phyloP scores from a whole-genome alignment of 2,329 filamentous ascomycete genomes.

The Thelonectria olida region DNA sequence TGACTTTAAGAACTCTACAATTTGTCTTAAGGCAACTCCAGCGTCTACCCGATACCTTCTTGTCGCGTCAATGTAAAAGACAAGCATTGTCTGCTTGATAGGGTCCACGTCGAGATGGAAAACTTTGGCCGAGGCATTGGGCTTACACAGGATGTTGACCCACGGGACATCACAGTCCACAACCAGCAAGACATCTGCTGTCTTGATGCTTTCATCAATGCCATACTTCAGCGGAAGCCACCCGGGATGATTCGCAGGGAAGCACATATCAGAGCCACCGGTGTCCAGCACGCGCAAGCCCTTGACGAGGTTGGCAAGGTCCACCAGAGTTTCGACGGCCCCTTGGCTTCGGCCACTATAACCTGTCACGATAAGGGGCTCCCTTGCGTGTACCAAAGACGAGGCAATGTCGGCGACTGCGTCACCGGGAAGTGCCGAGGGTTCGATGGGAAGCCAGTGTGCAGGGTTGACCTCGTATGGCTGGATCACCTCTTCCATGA shows the following conservation, averaged over 20 bases:
- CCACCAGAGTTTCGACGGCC: constrained; percentile 68
- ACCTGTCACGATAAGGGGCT: constrained; percentile 76
- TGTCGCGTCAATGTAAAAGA: constrained; percentile 75
- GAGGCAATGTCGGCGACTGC: constrained; percentile 69
- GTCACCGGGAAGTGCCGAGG: constrained; percentile 64
- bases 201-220: constrained; percentile 75
- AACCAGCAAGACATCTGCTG: constrained; percentile 85
- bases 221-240: constrained; percentile 80
- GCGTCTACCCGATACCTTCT: constrained; percentile 74
- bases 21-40: too few species aligned
- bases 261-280: constrained; percentile 83
- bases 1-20: too few species aligned
- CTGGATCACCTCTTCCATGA: constrained; percentile 85
- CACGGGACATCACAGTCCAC: constrained; percentile 92
- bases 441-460: constrained; percentile 76
- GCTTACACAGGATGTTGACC: constrained; percentile 80
- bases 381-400: constrained; percentile 69
- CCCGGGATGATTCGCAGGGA: constrained; percentile 74
- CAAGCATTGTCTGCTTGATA: constrained; percentile 75
- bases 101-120: constrained; percentile 74
- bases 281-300: constrained; percentile 78
- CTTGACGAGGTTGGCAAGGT: constrained; percentile 73
- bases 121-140: constrained; percentile 60
- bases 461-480: constrained; percentile 75
- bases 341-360: constrained; percentile 76